Base-by-base conservation (phyloP, 2,329 filamentous ascomycete genomes). In the Penicillium occitanis region DNA sequence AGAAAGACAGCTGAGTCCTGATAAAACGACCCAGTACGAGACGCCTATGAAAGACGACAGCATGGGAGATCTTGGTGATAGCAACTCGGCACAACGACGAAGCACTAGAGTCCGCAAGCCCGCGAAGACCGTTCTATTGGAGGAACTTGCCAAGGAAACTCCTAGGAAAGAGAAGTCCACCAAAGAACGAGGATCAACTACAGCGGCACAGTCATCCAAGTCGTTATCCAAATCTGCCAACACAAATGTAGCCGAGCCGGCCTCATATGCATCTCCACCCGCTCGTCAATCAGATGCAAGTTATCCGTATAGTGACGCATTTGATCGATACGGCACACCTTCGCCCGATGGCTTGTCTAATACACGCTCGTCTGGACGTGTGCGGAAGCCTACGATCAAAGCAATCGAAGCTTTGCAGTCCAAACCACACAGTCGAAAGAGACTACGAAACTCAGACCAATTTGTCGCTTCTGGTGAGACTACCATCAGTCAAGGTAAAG, bases 341-440 rank as follows among this genome's bases (percentile, higher is more conserved):
- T 69, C 48, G 63, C 67, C 51, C 64, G 68, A 59, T 46, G 69
- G 28, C 68, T 63, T 61, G 22, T 71, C 70, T 7, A 64, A 65
- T 42, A 68, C 67, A 25, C 71, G 73, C n/a, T 65, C 70, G 40
- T 76, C 75, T 19, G 69, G 64, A 17, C 73, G 75, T 5, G 48
- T 71, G 35, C 73, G 73, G 51, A 75, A 75, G 57, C 73, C 73
- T 19, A 76, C 74, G 3, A 67, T 68, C 22, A 72, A 73, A 35
- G 74, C 75, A 7, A 69, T 73, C 22, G 75, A 77, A 67, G 70
- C 74, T 48, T 58, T 70, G 42, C 65, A 70, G 53, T 68, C 66
- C 44, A 67, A 69, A 42, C 67, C 63, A 60, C 66, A 64, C 58
- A 62, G 60, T 53, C 68, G 66, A 37, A 70, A 67, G 53, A 65